phyloP scores from a whole-genome alignment of 768 basidiomycete species.

The Leccinum uliginosum region DNA sequence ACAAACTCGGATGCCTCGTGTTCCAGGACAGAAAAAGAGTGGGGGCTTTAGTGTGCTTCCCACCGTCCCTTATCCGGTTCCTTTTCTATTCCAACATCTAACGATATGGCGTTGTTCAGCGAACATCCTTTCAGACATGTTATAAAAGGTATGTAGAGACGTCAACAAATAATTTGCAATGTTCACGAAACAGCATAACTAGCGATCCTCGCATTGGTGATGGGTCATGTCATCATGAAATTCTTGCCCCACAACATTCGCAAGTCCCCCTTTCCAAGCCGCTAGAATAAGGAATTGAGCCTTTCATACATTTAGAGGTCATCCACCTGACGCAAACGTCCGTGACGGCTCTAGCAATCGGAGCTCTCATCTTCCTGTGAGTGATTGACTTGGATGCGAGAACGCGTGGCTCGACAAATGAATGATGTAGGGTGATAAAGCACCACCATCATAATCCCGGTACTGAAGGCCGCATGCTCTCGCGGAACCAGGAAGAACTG shows the following conservation, averaged over 20 bases:
- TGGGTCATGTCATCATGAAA: slow-evolving; percentile 50
- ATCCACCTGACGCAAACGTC: slow-evolving; percentile 70
- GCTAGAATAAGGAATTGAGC: slow-evolving; percentile 9
- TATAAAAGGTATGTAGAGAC: slow-evolving; percentile 23
- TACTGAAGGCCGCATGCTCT: slow-evolving; percentile 49
- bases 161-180: not conserved
- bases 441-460: slow-evolving; percentile 53
- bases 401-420: not conserved
- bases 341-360: slow-evolving; percentile 64
- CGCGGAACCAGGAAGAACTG: slow-evolving; percentile 70
- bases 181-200: slow-evolving; percentile 13
- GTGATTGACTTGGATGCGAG: slow-evolving; percentile 20
- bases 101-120: slow-evolving; percentile 28
- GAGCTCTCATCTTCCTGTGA: slow-evolving; percentile 63
- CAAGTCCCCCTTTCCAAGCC: slow-evolving; percentile 19
- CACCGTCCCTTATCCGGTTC: slow-evolving; percentile 24
- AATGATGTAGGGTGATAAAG: slow-evolving; percentile 50
- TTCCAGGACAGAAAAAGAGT: slow-evolving; percentile 21
- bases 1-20: slow-evolving; percentile 27
- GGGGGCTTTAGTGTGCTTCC: slow-evolving; percentile 14
- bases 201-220: slow-evolving; percentile 46
- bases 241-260: slow-evolving; percentile 37
- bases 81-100: slow-evolving; percentile 11
- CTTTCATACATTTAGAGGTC: slow-evolving; percentile 39
- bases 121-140: slow-evolving; percentile 33